Evolutionary conservation across 331 rosid species (phyloP).

Genomic region (Malus hybrid): DNA sequence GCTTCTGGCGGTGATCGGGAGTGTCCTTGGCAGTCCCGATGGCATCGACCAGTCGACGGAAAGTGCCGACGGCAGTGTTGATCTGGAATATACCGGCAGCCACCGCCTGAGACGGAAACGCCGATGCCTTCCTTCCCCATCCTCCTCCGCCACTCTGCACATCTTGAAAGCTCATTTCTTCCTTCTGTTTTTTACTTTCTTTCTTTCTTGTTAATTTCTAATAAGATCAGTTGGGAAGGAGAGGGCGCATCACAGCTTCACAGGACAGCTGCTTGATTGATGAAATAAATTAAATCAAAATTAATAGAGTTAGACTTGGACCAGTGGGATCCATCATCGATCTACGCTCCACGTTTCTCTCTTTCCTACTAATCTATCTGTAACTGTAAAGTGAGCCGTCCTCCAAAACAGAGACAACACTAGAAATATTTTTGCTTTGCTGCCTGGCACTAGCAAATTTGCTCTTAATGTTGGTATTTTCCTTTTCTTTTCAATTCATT

Average conservation of each 20-base stretch:
- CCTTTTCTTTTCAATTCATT: too few species aligned
- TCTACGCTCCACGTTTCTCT: background rate
- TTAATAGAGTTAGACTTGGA: background rate
- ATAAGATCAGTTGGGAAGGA: background rate
- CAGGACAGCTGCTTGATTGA: background rate
- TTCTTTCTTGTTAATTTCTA: background rate
- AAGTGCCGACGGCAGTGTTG: slow-evolving; percentile 63
- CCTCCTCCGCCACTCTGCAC: slow-evolving; percentile 25
- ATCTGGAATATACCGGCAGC: slow-evolving; percentile 77
- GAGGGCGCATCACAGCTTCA: background rate
- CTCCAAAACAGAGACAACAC: background rate
- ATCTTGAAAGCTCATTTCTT: slow-evolving; percentile 70
- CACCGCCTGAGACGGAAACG: slow-evolving; percentile 50
- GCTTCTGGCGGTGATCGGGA: slow-evolving; percentile 57
- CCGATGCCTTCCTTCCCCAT: slow-evolving; percentile 8
- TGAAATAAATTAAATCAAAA: background rate
- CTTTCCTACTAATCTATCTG: background rate
- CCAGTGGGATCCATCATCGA: background rate
- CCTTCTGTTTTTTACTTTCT: background rate
- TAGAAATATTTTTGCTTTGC: too few species aligned
- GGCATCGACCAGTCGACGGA: slow-evolving; percentile 69
- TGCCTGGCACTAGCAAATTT: too few species aligned
- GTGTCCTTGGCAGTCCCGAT: slow-evolving; percentile 72
- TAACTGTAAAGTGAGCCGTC: background rate
- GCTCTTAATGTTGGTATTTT: too few species aligned